phyloP scores from a whole-genome alignment of 2,329 filamentous ascomycete genomes.

The Anthostomella pinea region DNA sequence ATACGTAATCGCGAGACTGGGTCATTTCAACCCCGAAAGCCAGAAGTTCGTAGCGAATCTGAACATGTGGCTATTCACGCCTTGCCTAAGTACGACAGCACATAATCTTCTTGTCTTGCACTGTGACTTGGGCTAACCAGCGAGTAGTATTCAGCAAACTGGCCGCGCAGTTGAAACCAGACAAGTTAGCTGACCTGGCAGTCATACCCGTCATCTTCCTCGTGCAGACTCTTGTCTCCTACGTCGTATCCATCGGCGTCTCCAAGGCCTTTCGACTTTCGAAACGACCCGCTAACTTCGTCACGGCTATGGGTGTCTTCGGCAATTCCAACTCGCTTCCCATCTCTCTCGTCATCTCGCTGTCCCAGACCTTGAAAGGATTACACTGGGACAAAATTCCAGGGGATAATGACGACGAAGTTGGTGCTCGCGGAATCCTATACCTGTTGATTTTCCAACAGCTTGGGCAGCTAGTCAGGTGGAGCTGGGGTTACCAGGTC shows the following conservation, averaged over 20 bases:
- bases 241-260: slow-evolving; percentile 68
- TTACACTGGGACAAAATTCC: slow-evolving; percentile 91
- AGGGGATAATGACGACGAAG: slow-evolving; percentile 92
- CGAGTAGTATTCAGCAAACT: slow-evolving; percentile 87
- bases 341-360: slow-evolving; percentile 90
- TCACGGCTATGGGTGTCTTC: slow-evolving; percentile 95
- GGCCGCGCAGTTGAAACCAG: slow-evolving; percentile 86
- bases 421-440: slow-evolving; percentile 87
- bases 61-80: slow-evolving; percentile 94
- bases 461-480: slow-evolving; percentile 88
- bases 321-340: slow-evolving; percentile 98
- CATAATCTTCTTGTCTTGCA: background rate
- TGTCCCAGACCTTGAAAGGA: slow-evolving; percentile 87
- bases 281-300: slow-evolving; percentile 86
- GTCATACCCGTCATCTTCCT: slow-evolving; percentile 95
- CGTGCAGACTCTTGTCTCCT: slow-evolving; percentile 84
- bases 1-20: slow-evolving; percentile 84
- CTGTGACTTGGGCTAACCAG: slow-evolving; percentile 18
- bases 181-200: slow-evolving; percentile 84
- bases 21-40: slow-evolving; percentile 91
- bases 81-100: slow-evolving; percentile 75
- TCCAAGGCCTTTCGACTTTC: slow-evolving; percentile 76
- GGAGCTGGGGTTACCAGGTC: slow-evolving; percentile 98
- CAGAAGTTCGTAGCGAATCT: slow-evolving; percentile 97
- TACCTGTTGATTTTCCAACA: slow-evolving; percentile 98